Evolutionary conservation across 352 stramenopile species (phyloP), one percentile per base, ranked within the genome.

Genomic region (Thraustotheca clavata): DNA sequence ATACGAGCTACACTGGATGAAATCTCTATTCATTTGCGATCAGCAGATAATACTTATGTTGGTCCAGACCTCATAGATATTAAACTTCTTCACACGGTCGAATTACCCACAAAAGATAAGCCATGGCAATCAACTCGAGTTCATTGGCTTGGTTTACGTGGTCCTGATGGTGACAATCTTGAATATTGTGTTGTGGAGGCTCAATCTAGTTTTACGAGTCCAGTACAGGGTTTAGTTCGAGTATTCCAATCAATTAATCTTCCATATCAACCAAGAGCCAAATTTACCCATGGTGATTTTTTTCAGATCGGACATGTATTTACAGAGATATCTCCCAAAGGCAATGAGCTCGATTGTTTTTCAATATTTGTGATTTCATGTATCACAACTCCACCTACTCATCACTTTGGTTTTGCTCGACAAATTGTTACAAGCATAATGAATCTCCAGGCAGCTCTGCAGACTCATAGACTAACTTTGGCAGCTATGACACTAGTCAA

Each of bases 171-270:
- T n/a, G n/a, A n/a, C n/a, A n/a, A n/a, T n/a, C n/a, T n/a, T n/a
- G n/a, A n/a, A n/a, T 52, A 26, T 31, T 52, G 43, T 31, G 43
- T 52, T 31, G 43, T 52, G 9, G 43, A 52, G 43, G 34, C 43
- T 11, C 43, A 52, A 31, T 18, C 34, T 11, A 31, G 43, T 7
- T 52, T 52, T 7, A 52, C 43, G 43, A 18, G 11, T 24, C 24
- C 43, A 9, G 9, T 14, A 31, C 43, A 31, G 6, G 43, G 43
- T 31, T 24, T 52, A 11, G 9, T 52, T 2, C 43, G 43, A 24
- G 43, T 52, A 35, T 9, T 52, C 9, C 7, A 52, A 1, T 3
- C 43, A 2, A 11, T 52, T 2, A 31, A 52, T 9, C 43, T 52
- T 14, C 43, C 43, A 18, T 24, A 52, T 31, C 12, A 11, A 14